Base-by-base conservation (phyloP, 2,329 filamentous ascomycete genomes). In the Neopestalotiopsis sp. region DNA sequence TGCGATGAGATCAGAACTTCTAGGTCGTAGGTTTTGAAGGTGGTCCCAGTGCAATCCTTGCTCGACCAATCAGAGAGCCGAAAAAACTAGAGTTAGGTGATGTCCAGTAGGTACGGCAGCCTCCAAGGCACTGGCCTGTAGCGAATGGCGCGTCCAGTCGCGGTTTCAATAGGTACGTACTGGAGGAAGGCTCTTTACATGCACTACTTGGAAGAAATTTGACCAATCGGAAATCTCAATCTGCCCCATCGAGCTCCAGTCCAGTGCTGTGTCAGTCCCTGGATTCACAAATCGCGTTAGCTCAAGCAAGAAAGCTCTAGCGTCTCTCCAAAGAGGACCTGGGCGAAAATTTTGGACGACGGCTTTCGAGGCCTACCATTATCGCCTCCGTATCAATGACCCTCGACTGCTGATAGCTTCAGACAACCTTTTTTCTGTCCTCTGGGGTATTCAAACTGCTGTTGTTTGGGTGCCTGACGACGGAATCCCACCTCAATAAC, bases 291-390 rank as follows among this genome's bases (percentile, higher is more conserved):
- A 53, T 53, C 14, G 38, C 49, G 49, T 57, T 9, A n/a, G 49
- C 12, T 73, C 74, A 72, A 74, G 74, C 34, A 38, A 38, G 10
- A 71, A 7, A 34, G 61, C 66, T 67, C 68, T 59, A 53, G 9
- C 49, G 40, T 7, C 2, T 14, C 34, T 13, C 34, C 53, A 20
- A 7, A 20, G 20, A 20, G 20, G 45, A 53, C 17, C n/a, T 61
- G 68, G 70, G 68, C 71, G 72, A 74, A 75, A 74, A 74, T 65
- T 71, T 73, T 71, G 53, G 69, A 68, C 69, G 28, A 40, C 10
- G 28, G 10, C 34, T 38, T 38, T 38, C 10, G 34, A 38, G 65
- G 69, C 71, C 68, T 69, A 69, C 68, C 71, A 70, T 66, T 66
- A 53, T 73, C 69, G 73, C 71, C 71, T 72, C 69, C 64, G 45